Evolutionary conservation across 257 asterid genomes (phyloP), one percentile per base, ranked within the genome.

Genomic region (Primulina huaijiensis): DNA sequence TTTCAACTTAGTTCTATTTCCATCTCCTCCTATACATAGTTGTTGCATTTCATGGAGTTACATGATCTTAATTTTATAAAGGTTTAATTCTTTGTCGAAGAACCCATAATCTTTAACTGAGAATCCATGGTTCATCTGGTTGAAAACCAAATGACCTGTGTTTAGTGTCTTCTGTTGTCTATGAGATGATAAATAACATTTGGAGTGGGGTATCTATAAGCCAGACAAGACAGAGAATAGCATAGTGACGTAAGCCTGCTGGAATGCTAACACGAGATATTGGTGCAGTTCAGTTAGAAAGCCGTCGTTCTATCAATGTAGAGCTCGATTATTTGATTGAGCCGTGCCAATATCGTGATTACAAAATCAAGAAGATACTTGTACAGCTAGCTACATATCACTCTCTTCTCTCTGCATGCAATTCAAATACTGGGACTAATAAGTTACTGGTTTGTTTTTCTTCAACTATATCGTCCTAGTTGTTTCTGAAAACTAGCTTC

Each of bases 341-440:
- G 98, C 98, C 98, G 96, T 86, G 98, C 96, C 98, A 92, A 92
- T 92, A 92, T 92, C 98, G 85, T 95, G 93, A 82, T 78, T 70
- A 30, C 6, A 34, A 60, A 52, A 16, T 31, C 56, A 64, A 34
- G 62, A 64, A 34, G 62, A 64, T 79, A 29, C 60, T 21, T 67
- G 46, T 19, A 56, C 31, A 25, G 33, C 58, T 70, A 59, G 33
- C 58, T 73, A 59, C 53, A 56, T 27, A 40, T 74, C 73, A 52
- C 37, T 33, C 75, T 52, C 70, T 31, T 46, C 30, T 67, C 68
- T 73, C 74, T 61, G 67, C 71, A 65, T 71, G 78, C 75, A 58
- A 50, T 55, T 38, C 52, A 11, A 38, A 29, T 65, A 58, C 57
- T 65, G 81, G 83, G 70, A 72, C 57, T 14, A 33, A 23, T n/a